Conservation (phyloP, 306 rosid genomes). For the Glycine soja region DNA sequence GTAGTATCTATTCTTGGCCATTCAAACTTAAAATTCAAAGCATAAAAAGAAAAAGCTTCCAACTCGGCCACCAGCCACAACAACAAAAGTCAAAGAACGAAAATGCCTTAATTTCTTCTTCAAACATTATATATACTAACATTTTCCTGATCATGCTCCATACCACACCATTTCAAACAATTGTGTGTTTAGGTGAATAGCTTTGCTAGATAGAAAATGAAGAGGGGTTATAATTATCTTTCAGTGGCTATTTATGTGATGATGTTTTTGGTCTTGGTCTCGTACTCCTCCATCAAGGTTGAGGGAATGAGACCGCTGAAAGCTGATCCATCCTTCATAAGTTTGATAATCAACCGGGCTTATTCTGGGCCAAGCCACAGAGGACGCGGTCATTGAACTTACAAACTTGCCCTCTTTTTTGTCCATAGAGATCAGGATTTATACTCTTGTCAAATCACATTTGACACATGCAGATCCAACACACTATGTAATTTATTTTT, state of each 20-base stretch:
- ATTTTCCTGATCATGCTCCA: not conserved
- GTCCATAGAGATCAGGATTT: too few species aligned
- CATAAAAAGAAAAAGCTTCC: conserved; percentile 15
- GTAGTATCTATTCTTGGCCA: not conserved
- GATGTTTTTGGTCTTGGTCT: conserved; percentile 51
- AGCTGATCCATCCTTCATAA: conserved; percentile 32
- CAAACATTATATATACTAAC: too few species aligned
- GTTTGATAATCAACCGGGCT: conserved; percentile 38
- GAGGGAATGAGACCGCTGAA: conserved; percentile 59
- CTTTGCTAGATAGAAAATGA: conserved; percentile 35
- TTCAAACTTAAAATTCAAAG: conserved; percentile 42
- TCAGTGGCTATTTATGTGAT: conserved; percentile 44
- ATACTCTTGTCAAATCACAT: too few species aligned
- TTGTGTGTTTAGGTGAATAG: too few species aligned
- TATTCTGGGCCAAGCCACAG: conserved; percentile 59
- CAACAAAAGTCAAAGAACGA: conserved; percentile 38
- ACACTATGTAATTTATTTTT: too few species aligned
- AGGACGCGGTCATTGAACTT: conserved; percentile 60
- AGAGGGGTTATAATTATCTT: conserved; percentile 36
- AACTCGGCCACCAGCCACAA: conserved; percentile 16
- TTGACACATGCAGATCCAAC: too few species aligned
- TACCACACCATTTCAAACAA: too few species aligned
- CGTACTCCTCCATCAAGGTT: conserved; percentile 48
- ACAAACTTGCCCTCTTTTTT: too few species aligned
- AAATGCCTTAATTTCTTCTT: not conserved